Percentiles rank a stretch among this genome's conserved stretches.
These are phyloP conservation scores for Metschnikowia peoriensis DNA, from an alignment of 805 yeast genomes.

Conservation along the genomic window DNA sequence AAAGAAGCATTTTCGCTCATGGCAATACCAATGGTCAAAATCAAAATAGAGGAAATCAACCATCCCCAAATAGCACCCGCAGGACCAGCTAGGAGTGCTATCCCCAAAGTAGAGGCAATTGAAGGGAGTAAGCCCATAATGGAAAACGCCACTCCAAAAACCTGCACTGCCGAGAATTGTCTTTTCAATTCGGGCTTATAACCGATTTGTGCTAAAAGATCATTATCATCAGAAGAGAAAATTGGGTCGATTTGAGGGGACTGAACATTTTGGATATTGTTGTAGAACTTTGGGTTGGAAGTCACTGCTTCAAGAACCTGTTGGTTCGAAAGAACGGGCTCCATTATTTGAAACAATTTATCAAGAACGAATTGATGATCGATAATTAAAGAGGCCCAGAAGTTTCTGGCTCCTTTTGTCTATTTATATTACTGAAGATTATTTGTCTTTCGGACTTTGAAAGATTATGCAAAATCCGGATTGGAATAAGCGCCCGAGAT, in stretches of 20 bases:
- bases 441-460: no score
- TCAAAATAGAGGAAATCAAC: slow-evolving; percentile 56
- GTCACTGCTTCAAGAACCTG: slow-evolving; percentile 26
- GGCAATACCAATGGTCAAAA: slow-evolving; percentile 56
- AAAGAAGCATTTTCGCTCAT: slow-evolving; percentile 69
- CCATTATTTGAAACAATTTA: not conserved
- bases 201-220: slow-evolving; percentile 55
- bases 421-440: no score
- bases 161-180: slow-evolving; percentile 58
- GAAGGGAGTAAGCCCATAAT: slow-evolving; percentile 72
- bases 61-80: slow-evolving; percentile 73
- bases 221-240: slow-evolving; percentile 21
- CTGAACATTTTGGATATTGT: slow-evolving; percentile 32
- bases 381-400: no score
- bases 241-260: slow-evolving; percentile 21
- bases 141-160: slow-evolving; percentile 68
- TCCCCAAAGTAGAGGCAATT: slow-evolving; percentile 52
- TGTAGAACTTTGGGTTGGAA: slow-evolving; percentile 25
- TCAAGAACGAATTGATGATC: not conserved
- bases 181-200: slow-evolving; percentile 68
- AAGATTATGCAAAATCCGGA: no score
- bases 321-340: slow-evolving; percentile 18
- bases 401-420: no score
- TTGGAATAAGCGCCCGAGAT: no score
- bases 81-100: slow-evolving; percentile 62